Evolutionary conservation across 306 rosid species (phyloP), one percentile per base, ranked within the genome.

Genomic region (Luffa acutangula): DNA sequence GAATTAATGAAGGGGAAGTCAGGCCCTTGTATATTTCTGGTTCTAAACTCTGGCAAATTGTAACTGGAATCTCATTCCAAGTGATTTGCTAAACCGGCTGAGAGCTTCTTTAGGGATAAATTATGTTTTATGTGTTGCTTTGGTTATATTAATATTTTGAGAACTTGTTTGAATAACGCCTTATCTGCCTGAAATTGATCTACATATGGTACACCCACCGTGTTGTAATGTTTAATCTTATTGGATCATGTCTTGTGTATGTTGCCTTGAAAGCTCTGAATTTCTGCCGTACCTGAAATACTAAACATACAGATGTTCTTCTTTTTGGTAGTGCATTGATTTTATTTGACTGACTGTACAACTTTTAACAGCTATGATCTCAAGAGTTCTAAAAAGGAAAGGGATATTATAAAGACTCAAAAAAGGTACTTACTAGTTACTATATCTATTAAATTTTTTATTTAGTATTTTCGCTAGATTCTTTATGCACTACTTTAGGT

Each of bases 351-450:
- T 87, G 83, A 81, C 39, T 67, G 43, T 34, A 39, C 21, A 42
- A 20, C 88, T 63, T 80, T 20, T 52, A 80, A 91, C 97, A 96
- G 99, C 78, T 91, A 96, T 82, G 98, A 88, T 57, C 85, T 96
- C 82, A 89, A 82, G 89, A 93, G 93, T 83, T 86, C 96, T 69
- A 86, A 88, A 79, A 93, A 88, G 84, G 94, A 96, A 87, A 86
- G 99, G 80, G 97, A 96, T 66, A 43, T 4, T 58, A 82, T 86
- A 36, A 88, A 86, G 82, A 82, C 89, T 74, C 88, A 81, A 82
- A 91, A 93, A 83, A 93, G 99, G 99, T 93, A 85, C 67, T 77
- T 64, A 10, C 45, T 6, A 66, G 31, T 25, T 25, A 25, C 31
- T 41, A 71, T 78, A 52, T 73, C 82, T 72, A 25, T 67, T 57